Base-by-base conservation (phyloP, 2,329 filamentous ascomycete genomes). In the Arachnomyces sp. region DNA sequence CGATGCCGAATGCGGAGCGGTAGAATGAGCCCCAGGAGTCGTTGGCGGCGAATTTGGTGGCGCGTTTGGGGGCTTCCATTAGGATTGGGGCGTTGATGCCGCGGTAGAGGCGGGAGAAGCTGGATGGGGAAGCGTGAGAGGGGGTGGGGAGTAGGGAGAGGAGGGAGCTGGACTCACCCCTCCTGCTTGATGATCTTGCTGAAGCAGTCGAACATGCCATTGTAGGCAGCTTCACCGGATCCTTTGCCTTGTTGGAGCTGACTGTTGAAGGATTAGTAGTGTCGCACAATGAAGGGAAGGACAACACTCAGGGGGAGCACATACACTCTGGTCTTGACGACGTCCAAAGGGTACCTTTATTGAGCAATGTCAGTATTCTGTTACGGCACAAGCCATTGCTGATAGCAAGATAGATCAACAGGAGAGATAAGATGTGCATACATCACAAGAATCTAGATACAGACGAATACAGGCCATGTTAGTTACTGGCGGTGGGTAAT, bases 11-110 rank as follows among this genome's bases (percentile, higher is more conserved):
- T 37, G 83, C 63, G 52, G 83, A 82, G 60, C 88, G 84, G 73
- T 94, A 98, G 67, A 95, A 77, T 67, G 88, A 80, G 56, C 92
- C 92, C 92, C 92, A 98, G 64, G 90, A 86, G 64, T 98, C 92
- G 68, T 98, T 98, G 68, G 92, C 92, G 34, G 92, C 90, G 67
- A 98, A 98, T 68, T 98, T 98, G 71, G 87, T 96, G 32, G 90
- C 90, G 69, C 88, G 77, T 78, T 94, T 94, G 66, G 85, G 82
- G 42, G 89, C 89, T 68, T 96, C 90, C 90, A 98, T 98, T 52
- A 96, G 76, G 59, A 98, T 96, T 37, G 92, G 92, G 17, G 92
- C 90, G 33, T 77, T 81, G 65, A 98, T 98, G 59, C 92, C 92
- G 52, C 92, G 87, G 73, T 98, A 98, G 45, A 98, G 75, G 51